phyloP scores from a whole-genome alignment of 2,329 filamentous ascomycete genomes.

The Botryotinia calthae region DNA sequence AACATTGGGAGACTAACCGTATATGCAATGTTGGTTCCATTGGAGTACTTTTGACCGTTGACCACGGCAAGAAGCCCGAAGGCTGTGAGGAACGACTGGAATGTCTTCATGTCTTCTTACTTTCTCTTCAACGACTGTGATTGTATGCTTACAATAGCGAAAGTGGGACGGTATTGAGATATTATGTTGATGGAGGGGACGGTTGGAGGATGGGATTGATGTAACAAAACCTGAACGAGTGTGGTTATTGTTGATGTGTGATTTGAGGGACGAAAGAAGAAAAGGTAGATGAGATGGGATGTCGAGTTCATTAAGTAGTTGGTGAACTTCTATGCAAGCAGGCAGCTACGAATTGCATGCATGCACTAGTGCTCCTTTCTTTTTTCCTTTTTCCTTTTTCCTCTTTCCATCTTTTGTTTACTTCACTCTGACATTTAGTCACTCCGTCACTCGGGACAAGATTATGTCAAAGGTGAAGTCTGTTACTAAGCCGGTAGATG shows the following conservation, averaged over 20 bases:
- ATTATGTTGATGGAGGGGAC: background rate
- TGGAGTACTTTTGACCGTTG: slow-evolving; percentile 13
- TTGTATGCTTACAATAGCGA: slow-evolving; percentile 4
- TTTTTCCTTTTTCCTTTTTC: background rate
- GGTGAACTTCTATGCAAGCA: background rate
- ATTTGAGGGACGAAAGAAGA: background rate
- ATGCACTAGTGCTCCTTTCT: background rate
- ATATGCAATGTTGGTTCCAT: slow-evolving; percentile 18
- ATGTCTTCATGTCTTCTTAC: slow-evolving; percentile 20
- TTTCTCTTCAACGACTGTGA: slow-evolving; percentile 1
- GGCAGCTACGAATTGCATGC: slow-evolving; percentile 5
- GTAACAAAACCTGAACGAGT: slow-evolving; percentile 18
- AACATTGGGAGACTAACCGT: slow-evolving; percentile 9
- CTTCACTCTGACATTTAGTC: background rate
- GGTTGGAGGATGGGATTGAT: background rate
- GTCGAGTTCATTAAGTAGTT: slow-evolving; percentile 4
- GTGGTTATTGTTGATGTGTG: slow-evolving; percentile 12
- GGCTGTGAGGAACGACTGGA: slow-evolving; percentile 17
- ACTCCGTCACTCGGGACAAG: background rate
- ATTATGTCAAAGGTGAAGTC: background rate
- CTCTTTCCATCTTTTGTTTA: background rate
- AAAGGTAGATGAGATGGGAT: background rate
- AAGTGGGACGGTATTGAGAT: slow-evolving; percentile 15
- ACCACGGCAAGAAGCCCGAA: slow-evolving; percentile 20
- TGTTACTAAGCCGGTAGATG: background rate